phyloP scores from a whole-genome alignment of 1,139 yeast species.

The Pichia sp. region DNA sequence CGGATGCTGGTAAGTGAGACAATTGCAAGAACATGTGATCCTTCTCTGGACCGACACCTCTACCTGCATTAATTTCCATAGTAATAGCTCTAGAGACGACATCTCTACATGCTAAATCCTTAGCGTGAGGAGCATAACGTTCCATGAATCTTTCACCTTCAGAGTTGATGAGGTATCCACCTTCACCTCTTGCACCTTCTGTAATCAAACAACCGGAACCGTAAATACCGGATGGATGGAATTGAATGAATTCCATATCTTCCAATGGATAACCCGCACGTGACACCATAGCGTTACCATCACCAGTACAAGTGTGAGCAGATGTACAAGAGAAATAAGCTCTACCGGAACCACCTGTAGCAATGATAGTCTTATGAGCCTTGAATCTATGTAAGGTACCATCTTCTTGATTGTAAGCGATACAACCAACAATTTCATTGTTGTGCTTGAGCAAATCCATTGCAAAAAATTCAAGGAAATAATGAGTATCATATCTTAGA shows the following conservation, averaged over 20 bases:
- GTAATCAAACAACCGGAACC: conserved; percentile 99
- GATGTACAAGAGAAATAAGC: conserved; percentile 98
- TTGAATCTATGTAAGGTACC: conserved; percentile 98
- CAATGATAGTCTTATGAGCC: conserved; percentile 92
- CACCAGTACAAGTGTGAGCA: conserved; percentile 99
- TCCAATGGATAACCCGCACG: conserved; percentile 98
- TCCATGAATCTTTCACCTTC: conserved; percentile 99
- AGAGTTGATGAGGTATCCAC: conserved; percentile 92
- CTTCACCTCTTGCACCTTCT: conserved; percentile 99
- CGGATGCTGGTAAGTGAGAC: conserved; percentile 88
- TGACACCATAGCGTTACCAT: conserved; percentile 96
- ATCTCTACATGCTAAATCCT: conserved; percentile 97
- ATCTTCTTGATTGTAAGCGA: conserved; percentile 97
- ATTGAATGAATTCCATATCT: conserved; percentile 96
- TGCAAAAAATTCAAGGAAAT: conserved; percentile 96
- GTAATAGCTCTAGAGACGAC: conserved; percentile 98
- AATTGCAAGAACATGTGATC: conserved; percentile 95
- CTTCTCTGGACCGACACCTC: conserved; percentile 96
- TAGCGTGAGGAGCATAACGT: conserved; percentile 98
- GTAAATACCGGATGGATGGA: conserved; percentile 99
- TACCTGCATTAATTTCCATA: conserved; percentile 96
- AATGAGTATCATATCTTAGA: conserved; percentile 92
- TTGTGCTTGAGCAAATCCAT: conserved; percentile 91
- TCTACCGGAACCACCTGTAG: conserved; percentile 99
- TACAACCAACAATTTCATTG: conserved; percentile 94